Evolutionary conservation across 306 rosid species (phyloP), one percentile per base, ranked within the genome.

Genomic region (Cucumis hystrix): DNA sequence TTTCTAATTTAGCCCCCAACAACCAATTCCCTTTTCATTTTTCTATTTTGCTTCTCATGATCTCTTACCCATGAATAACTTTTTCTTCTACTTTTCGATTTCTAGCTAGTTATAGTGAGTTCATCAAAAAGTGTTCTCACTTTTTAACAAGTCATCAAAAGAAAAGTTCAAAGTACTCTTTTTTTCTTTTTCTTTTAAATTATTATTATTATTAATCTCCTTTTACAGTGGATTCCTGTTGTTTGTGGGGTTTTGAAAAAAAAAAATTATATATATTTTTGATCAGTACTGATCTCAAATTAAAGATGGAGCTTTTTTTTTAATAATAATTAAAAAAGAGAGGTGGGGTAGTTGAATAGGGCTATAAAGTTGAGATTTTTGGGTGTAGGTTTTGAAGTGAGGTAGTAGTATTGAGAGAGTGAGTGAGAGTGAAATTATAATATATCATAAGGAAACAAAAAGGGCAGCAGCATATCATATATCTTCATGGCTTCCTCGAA

Each of bases 171-270:
- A 60, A 60, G 37, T 60, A 60, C 66, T 60, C 15, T 64, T 39
- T 28, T 64, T 39, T 23, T 66, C 5, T 33, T 33, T 39, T 28
- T 64, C 17, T 23, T 59, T 63, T 84, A 25, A 80, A 76, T 88
- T 82, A 83, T 81, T 82, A 83, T 81, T 80, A 30, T 12, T 60
- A 28, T 84, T 85, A 61, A 56, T 64, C 91, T 86, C 83, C 88
- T 89, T 81, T 88, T 86, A 82, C 97, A 90, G 89, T 91, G 85
- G 89, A 93, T 93, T 93, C 91, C 81, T 90, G 92, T 91, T 83
- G 87, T 74, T 28, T 28, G 30, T 3, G 80, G 85, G 80, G 40
- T 47, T 71, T 80, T 77, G 60, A 82, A 15, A 12, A 33, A 12
- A 33, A 83, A 16, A 13, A 18, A 40, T 25, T 55, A 37, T 30